phyloP scores from a whole-genome alignment of 1,284 basidiomycete species.

The Paramarasmius palmivorus region DNA sequence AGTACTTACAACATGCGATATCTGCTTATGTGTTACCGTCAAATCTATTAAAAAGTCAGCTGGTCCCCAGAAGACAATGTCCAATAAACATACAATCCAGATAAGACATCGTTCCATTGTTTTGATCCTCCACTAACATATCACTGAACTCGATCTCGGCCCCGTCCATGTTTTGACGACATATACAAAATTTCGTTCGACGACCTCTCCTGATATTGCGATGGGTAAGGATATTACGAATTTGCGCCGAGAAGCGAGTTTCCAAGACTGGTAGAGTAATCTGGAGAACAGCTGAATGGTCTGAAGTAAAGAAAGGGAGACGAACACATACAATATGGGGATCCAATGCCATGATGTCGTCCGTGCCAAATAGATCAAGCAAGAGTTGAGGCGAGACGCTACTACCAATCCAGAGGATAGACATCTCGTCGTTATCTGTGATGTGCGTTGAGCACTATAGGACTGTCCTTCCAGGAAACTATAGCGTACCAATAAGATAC shows the following conservation, averaged over 20 bases:
- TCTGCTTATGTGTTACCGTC: slow-evolving; percentile 45
- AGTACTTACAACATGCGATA: slow-evolving; percentile 58
- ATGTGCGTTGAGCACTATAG: not conserved
- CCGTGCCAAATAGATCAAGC: slow-evolving; percentile 84
- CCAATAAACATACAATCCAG: slow-evolving; percentile 68
- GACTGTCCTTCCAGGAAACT: not conserved
- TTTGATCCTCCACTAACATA: slow-evolving; percentile 95
- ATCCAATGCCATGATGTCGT: slow-evolving; percentile 76
- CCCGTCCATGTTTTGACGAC: slow-evolving; percentile 92
- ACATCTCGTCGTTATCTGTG: slow-evolving; percentile 88
- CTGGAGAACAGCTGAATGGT: not conserved
- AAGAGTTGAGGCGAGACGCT: slow-evolving; percentile 83
- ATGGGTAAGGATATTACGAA: slow-evolving; percentile 80
- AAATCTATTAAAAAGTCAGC: slow-evolving; percentile 28
- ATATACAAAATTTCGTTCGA: slow-evolving; percentile 72
- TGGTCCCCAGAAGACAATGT: not conserved
- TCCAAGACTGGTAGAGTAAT: slow-evolving; percentile 77
- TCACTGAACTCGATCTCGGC: slow-evolving; percentile 96
- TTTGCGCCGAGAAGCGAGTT: slow-evolving; percentile 81
- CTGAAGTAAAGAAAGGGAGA: slow-evolving; percentile 10
- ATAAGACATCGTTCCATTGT: slow-evolving; percentile 92
- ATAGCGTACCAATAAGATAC: slow-evolving; percentile 79
- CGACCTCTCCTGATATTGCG: slow-evolving; percentile 65
- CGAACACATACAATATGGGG: slow-evolving; percentile 62
- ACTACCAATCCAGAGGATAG: slow-evolving; percentile 90